Evolutionary conservation across 2,329 filamentous ascomycete species (phyloP).

Genomic region (Fusarium dimerum): DNA sequence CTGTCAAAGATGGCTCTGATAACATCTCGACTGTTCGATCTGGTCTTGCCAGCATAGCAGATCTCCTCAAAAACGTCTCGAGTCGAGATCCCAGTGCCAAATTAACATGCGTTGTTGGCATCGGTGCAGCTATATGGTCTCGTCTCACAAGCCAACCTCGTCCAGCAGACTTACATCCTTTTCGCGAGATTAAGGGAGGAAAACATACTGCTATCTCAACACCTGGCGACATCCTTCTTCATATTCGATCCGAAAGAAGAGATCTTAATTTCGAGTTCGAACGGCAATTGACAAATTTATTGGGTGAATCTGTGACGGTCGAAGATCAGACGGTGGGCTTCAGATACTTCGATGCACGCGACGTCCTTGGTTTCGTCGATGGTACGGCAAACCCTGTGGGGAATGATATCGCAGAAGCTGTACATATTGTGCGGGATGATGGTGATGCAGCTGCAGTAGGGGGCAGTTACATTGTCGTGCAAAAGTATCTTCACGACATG

Average conservation of each 20-base stretch:
- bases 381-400: constrained; percentile 61
- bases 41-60: constrained; percentile 43
- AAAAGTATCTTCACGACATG: constrained; percentile 59
- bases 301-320: constrained; percentile 49
- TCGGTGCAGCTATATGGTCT: constrained; percentile 55
- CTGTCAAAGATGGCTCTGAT: constrained; percentile 36
- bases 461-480: constrained; percentile 60
- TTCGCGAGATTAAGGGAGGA: constrained; percentile 46
- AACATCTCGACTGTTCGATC: constrained; percentile 45
- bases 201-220: constrained; percentile 55
- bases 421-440: constrained; percentile 45
- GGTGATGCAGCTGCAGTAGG: constrained; percentile 37
- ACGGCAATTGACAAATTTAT: constrained; percentile 50
- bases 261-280: constrained; percentile 62
- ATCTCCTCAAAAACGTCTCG: constrained; percentile 53
- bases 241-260: constrained; percentile 57
- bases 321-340: constrained; percentile 58
- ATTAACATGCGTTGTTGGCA: constrained; percentile 55
- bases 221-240: constrained; percentile 58
- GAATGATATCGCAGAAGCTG: constrained; percentile 40
- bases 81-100: constrained; percentile 47
- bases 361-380: constrained; percentile 61
- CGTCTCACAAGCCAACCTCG: constrained; percentile 42
- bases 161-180: constrained; percentile 54
- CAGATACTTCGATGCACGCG: constrained; percentile 60